A percentile compares a stretch with the other conserved stretches of the same genome.
These are phyloP conservation scores for Xylaria intraflava DNA, from an alignment of 495 filamentous ascomycete genomes.

Conservation along the genomic window DNA sequence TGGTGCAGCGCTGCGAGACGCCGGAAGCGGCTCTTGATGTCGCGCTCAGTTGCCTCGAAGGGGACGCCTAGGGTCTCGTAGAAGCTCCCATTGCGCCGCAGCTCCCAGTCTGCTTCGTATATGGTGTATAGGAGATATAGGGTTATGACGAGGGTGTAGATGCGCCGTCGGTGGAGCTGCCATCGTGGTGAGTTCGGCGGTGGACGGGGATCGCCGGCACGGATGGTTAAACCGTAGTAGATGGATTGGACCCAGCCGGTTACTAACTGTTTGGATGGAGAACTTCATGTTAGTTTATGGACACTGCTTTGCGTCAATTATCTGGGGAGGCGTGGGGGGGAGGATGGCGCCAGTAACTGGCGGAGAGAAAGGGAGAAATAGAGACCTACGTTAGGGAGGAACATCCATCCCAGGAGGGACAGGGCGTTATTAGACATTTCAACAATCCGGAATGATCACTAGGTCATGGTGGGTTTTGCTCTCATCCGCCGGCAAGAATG, in stretches of 20 bases:
- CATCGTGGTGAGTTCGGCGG: slow-evolving; percentile 63
- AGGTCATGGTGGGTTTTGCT: slow-evolving; percentile 18
- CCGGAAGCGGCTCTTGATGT: slow-evolving; percentile 78
- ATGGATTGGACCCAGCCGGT: slow-evolving; percentile 72
- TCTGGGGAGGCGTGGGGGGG: background rate
- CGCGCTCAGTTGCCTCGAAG: slow-evolving; percentile 60
- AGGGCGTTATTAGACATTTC: slow-evolving; percentile 42
- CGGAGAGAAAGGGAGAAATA: background rate
- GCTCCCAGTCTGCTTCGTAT: slow-evolving; percentile 81
- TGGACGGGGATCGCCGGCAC: slow-evolving; percentile 80
- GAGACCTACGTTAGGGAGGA: slow-evolving; percentile 64
- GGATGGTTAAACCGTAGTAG: slow-evolving; percentile 85
- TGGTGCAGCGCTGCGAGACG: slow-evolving; percentile 79
- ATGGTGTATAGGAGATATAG: slow-evolving; percentile 87
- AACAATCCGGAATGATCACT: background rate
- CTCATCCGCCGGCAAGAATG: background rate
- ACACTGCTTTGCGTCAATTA: background rate
- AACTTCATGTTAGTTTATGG: slow-evolving; percentile 5
- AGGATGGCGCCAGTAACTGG: background rate
- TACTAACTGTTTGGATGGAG: slow-evolving; percentile 50
- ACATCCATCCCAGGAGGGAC: slow-evolving; percentile 72
- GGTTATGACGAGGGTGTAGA: slow-evolving; percentile 74
- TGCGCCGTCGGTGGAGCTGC: slow-evolving; percentile 65
- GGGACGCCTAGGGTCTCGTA: slow-evolving; percentile 68
- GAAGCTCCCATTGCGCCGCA: slow-evolving; percentile 64